Evolutionary conservation across 768 basidiomycete genomes (phyloP).

Genomic region (Cyclocybe cylindracea): DNA sequence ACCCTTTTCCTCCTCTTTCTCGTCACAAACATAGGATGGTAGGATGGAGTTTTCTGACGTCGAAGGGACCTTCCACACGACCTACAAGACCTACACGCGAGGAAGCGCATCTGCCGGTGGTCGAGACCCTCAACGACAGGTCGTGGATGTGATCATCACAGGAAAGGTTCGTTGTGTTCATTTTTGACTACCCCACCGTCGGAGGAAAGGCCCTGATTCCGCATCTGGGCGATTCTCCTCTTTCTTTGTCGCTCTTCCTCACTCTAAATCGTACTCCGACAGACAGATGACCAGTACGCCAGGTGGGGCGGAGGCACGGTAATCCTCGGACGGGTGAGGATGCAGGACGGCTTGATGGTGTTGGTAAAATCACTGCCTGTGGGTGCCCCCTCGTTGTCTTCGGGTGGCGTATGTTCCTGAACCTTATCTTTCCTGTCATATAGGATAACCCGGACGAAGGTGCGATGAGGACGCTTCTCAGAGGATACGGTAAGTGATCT

Average conservation of each 20-base stretch:
- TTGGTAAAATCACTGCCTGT: conserved; percentile 29
- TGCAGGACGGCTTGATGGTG: conserved; percentile 59
- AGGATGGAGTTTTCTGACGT: conserved; percentile 37
- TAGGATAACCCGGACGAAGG: background rate
- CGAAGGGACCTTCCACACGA: conserved; percentile 33
- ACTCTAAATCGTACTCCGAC: conserved; percentile 3
- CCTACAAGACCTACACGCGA: conserved; percentile 37
- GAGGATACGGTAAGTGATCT: conserved; percentile 46
- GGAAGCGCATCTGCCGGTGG: conserved; percentile 15
- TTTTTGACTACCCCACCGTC: conserved; percentile 29
- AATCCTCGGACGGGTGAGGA: conserved; percentile 58
- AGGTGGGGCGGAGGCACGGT: conserved; percentile 57
- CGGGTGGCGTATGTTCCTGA: conserved; percentile 1
- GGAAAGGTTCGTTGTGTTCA: conserved; percentile 45
- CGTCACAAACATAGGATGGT: conserved; percentile 40
- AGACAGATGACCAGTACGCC: conserved; percentile 48
- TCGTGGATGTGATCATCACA: conserved; percentile 52
- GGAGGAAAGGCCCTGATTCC: conserved; percentile 47
- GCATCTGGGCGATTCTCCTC: background rate
- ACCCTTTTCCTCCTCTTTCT: conserved; percentile 36
- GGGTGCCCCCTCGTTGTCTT: background rate
- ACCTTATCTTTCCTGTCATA: background rate
- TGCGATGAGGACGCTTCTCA: conserved; percentile 29
- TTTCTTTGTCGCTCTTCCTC: background rate
- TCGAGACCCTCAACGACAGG: conserved; percentile 13